Evolutionary conservation across 768 basidiomycete species (phyloP).

Genomic region (Leccinum boreale): DNA sequence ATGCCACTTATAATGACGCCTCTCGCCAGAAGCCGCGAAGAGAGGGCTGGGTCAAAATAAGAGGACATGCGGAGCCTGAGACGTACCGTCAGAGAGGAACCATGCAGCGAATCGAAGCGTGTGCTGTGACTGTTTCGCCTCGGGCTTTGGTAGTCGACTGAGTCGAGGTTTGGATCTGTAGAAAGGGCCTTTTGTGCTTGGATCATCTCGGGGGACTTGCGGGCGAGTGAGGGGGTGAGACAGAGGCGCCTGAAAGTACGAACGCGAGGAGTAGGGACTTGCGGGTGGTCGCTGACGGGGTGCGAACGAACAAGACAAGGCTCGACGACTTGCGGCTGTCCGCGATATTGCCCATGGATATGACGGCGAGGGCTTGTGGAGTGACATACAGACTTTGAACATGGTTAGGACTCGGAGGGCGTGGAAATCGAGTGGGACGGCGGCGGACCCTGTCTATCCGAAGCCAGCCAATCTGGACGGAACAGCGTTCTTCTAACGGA

Average conservation of each 20-base stretch:
- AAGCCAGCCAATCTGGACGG: no score
- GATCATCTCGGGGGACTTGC: slow-evolving; percentile 58
- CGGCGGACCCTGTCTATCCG: slow-evolving; percentile 23
- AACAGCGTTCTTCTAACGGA: no score
- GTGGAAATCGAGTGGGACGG: background rate
- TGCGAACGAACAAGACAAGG: background rate
- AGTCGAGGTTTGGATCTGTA: slow-evolving; percentile 18
- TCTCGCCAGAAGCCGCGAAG: no score
- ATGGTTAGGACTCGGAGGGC: background rate
- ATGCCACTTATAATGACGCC: no score
- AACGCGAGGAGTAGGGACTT: slow-evolving; percentile 76
- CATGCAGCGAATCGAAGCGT: slow-evolving; percentile 91
- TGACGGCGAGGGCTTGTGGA: slow-evolving; percentile 86
- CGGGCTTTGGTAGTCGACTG: slow-evolving; percentile 18
- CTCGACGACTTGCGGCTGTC: slow-evolving; percentile 66
- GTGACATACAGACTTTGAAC: slow-evolving; percentile 74
- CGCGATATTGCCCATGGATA: slow-evolving; percentile 90
- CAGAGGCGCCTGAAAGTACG: slow-evolving; percentile 64
- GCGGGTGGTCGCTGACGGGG: slow-evolving; percentile 53
- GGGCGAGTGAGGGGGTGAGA: slow-evolving; percentile 73
- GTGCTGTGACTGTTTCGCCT: slow-evolving; percentile 73
- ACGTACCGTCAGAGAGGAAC: slow-evolving; percentile 88
- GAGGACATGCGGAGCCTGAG: no score
- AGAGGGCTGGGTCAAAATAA: background rate
- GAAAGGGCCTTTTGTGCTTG: slow-evolving; percentile 28